Percentiles rank a stretch among this genome's conserved stretches.
Evolutionary conservation across 768 basidiomycete species (phyloP).

Genomic region (Erythrobasidium yunnanense): DNA sequence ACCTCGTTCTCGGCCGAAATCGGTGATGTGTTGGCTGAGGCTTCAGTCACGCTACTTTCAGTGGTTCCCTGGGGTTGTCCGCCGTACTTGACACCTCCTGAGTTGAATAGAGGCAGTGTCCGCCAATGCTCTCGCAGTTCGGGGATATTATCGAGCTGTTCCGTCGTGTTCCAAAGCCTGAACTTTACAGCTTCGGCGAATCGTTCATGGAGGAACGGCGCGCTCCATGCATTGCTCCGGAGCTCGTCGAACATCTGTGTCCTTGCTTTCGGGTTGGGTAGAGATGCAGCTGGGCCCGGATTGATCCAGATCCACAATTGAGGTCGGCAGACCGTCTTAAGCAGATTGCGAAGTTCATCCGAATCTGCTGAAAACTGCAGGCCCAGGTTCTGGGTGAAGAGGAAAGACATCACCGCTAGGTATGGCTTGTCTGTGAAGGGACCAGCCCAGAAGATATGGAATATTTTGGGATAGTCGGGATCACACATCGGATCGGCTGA

Average conservation of each 20-base stretch:
- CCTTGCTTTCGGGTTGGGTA: slow-evolving; percentile 71
- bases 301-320: slow-evolving; percentile 99
- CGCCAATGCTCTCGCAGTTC: slow-evolving; percentile 89
- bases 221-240: slow-evolving; percentile 74
- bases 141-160: slow-evolving; percentile 80
- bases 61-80: slow-evolving; percentile 1
- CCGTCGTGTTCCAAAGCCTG: slow-evolving; percentile 96
- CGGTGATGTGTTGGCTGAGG: no score
- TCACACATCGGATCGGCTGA: slow-evolving; percentile 65
- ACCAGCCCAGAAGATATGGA: slow-evolving; percentile 99
- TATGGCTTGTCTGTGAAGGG: slow-evolving; percentile 98
- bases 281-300: slow-evolving; percentile 83
- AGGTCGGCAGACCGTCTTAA: slow-evolving; percentile 58
- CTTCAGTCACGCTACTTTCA: slow-evolving; percentile 17
- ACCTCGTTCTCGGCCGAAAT: not conserved
- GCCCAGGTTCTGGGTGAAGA: slow-evolving; percentile 88
- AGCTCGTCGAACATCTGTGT: slow-evolving; percentile 74
- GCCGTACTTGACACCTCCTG: slow-evolving; percentile 60
- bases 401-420: slow-evolving; percentile 81
- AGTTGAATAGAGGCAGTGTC: slow-evolving; percentile 69
- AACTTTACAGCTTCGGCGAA: slow-evolving; percentile 89
- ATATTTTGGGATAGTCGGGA: slow-evolving; percentile 69
- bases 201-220: slow-evolving; percentile 82
- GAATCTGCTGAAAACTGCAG: slow-evolving; percentile 52
- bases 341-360: slow-evolving; percentile 45